Base-by-base conservation (phyloP, 2,329 filamentous ascomycete species). In the Gaeumannomyces sp. region DNA sequence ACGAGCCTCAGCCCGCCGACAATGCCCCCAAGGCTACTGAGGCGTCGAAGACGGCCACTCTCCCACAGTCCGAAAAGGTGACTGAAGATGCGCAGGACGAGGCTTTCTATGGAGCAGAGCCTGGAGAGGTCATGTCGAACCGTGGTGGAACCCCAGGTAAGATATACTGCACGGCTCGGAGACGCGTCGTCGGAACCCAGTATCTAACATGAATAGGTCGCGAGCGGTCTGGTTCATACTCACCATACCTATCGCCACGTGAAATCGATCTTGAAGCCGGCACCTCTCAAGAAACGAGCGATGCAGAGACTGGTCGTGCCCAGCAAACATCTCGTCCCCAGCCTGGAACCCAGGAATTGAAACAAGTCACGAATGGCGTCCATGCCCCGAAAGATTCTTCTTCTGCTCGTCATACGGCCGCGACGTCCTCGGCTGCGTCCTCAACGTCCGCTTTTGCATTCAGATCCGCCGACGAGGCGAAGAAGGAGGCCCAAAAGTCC, bases 401-500 rank as follows among this genome's bases (percentile, higher is more conserved):
- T 28, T 25, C 25, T 4, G 16, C 22, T n/a, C 19, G 19, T 14
- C 45, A 22, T 29, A 27, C 22, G 27, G 35, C 45, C 13, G 45
- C 16, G 14, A 25, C 29, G 19, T 28, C 61, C 45, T 33, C 16
- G 8, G 61, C n/a, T 29, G 22, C 57, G 11, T 22, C 27, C 57
- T 16, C 57, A 6, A 31, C 11, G 2, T 4, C 50, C 28, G 56
- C 28, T 33, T 38, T 50, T 11, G 60, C 70, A 5, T 75, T 73
- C 62, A 71, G 68, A 57, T 75, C 74, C 0, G 59, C 79, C 5
- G 66, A 74, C 5, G 79, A 82, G 63, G 81, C 78, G 38, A 83
- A 79, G 64, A 85, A 83, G 67, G 80, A 84, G 68, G 90, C 90
- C 0, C 84, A 87, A 71, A 84, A 85, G 29, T 88, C 90, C 4